phyloP scores from a whole-genome alignment of 1,139 yeast genomes.

The Schwanniomyces etchellsii region DNA sequence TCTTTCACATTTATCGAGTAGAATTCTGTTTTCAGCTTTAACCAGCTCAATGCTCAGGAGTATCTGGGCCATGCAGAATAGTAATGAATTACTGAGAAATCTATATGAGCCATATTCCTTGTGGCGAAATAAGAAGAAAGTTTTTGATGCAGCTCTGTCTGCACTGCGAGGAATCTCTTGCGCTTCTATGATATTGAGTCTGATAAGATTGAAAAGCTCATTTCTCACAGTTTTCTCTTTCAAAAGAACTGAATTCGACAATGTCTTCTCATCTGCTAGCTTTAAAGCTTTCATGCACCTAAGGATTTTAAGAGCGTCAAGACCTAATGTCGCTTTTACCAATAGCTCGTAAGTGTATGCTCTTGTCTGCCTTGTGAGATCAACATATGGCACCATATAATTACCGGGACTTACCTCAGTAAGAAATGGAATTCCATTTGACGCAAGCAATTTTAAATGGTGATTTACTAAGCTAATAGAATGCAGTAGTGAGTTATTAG shows the following conservation, averaged over 20 bases:
- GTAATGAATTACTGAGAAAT: conserved; percentile 25
- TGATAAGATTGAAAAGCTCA: conserved; percentile 50
- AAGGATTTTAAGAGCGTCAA: conserved; percentile 55
- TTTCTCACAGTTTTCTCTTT: conserved; percentile 73
- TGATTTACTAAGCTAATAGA: conserved; percentile 28
- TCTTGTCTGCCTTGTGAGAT: conserved; percentile 42
- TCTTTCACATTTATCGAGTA: conserved; percentile 76
- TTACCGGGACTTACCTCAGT: conserved; percentile 37
- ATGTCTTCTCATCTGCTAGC: conserved; percentile 79
- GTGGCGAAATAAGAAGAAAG: conserved; percentile 78
- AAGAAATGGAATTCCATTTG: conserved; percentile 41
- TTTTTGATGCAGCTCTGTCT: conserved; percentile 87
- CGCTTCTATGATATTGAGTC: conserved; percentile 57
- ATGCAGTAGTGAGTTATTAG: conserved; percentile 14
- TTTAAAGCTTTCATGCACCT: conserved; percentile 64
- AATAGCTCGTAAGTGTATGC: conserved; percentile 56
- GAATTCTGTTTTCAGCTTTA: conserved; percentile 56
- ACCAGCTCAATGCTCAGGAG: conserved; percentile 51
- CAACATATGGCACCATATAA: conserved; percentile 35
- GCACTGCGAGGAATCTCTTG: conserved; percentile 93
- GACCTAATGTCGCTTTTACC: conserved; percentile 52
- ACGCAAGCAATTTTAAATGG: conserved; percentile 51
- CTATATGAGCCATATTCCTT: conserved; percentile 59
- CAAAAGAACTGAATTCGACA: conserved; percentile 69
- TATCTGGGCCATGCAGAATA: conserved; percentile 52